Percentiles rank a stretch among this genome's conserved stretches.
These are phyloP conservation scores for Fusarium fracticaudum DNA, from an alignment of 2,329 filamentous ascomycete genomes.

Conservation along the genomic window DNA sequence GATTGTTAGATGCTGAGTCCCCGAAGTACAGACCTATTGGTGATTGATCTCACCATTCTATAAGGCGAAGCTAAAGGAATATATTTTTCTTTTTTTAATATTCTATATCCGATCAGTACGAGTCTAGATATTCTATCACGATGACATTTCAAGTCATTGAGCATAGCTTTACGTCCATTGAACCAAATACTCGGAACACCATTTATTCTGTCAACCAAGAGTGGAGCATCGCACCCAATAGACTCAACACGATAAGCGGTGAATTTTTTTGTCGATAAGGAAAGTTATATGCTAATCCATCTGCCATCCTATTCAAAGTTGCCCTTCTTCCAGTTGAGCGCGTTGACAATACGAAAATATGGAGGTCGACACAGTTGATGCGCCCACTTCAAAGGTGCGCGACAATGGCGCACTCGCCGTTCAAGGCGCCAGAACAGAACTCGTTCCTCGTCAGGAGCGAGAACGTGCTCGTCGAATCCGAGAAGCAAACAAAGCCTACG, in stretches of 20 bases:
- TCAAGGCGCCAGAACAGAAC: slow-evolving; percentile 59
- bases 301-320: slow-evolving; percentile 23
- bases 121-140: too few relatives aligned
- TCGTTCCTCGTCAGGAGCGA: slow-evolving; percentile 61
- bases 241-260: slow-evolving; percentile 32
- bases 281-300: slow-evolving; percentile 44
- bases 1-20: not conserved
- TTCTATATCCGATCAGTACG: rapidly evolving
- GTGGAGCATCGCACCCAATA: not conserved
- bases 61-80: rapidly evolving
- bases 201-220: not conserved
- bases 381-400: slow-evolving; percentile 50
- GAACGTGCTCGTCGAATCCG: slow-evolving; percentile 62
- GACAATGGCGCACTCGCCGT: slow-evolving; percentile 65
- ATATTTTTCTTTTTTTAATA: too few relatives aligned
- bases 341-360: slow-evolving; percentile 42
- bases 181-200: too few relatives aligned
- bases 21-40: too few relatives aligned
- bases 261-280: slow-evolving; percentile 40
- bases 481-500: slow-evolving; percentile 80
- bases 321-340: slow-evolving; percentile 19
- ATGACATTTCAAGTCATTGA: too few relatives aligned
- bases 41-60: not conserved
- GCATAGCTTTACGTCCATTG: not conserved
- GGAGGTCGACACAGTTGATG: slow-evolving; percentile 51